Conservation (phyloP, 805 yeast species). For the Jamesozyma gamospora region DNA sequence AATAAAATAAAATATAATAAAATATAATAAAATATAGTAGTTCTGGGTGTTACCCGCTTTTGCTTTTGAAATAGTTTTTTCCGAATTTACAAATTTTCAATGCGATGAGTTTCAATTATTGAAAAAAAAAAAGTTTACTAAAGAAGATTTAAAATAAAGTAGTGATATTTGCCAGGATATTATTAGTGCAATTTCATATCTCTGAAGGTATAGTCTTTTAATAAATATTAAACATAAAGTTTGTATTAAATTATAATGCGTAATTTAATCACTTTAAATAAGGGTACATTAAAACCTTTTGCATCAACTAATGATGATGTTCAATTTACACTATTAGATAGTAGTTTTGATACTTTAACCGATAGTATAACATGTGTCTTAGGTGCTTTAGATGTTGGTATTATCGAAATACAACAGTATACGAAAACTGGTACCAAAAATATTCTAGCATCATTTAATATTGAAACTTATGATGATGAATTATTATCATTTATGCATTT, state of each 20-base stretch:
- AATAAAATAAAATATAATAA: no score
- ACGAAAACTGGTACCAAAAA: constrained; percentile 50
- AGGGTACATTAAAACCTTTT: constrained; percentile 22
- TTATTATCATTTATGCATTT: constrained; percentile 56
- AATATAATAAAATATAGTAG: no score
- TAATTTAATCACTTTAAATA: constrained; percentile 26
- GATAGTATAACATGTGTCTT: constrained; percentile 64
- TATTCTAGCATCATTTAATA: constrained; percentile 53
- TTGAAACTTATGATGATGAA: constrained; percentile 31
- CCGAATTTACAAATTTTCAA: background rate
- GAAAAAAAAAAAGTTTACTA: background rate
- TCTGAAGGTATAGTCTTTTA: no score
- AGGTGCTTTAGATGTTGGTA: constrained; percentile 43
- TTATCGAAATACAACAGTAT: constrained; percentile 69
- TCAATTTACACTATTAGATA: constrained; percentile 16
- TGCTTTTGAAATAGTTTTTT: background rate
- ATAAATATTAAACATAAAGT: no score
- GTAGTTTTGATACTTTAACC: constrained; percentile 58
- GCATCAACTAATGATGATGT: constrained; percentile 8
- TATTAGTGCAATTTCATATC: no score
- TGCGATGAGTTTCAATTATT: background rate
- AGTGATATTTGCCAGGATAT: no score
- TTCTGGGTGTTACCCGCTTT: no score
- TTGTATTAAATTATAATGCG: constrained; percentile 16
- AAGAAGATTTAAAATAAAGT: background rate